Base-by-base conservation (phyloP, 345 rosid species). In the Pistacia atlantica region DNA sequence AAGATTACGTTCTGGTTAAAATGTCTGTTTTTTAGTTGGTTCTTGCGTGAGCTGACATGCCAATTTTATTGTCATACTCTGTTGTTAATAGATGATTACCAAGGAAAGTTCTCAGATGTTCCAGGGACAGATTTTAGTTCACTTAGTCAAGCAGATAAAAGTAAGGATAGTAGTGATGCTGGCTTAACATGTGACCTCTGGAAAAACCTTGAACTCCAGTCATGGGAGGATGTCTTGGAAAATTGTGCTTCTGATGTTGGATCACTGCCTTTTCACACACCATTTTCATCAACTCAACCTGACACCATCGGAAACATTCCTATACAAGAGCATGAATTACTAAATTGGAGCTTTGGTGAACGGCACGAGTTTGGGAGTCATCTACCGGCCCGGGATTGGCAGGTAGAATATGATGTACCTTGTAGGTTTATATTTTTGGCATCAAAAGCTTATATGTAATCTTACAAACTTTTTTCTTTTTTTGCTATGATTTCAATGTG, bases 141-240 rank as follows among this genome's bases (percentile, higher is more conserved):
- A 17, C 66, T 71, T 71, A 33, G 78, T 66, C 83, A 72, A 69
- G 71, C 81, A 51, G 87, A 80, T 75, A 86, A 83, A 75, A 51
- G 74, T 68, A 86, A 65, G 84, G 78, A 74, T 31, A 57, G 58
- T 63, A 79, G 72, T 70, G 84, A 73, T 67, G 76, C 85, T 83
- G 90, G 73, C 56, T 78, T 75, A 81, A 72, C 87, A 70, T 81
- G 80, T 86, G 89, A 86, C 79, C 48, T 87, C 76, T 86, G 54
- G 46, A 85, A 86, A 60, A 82, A 84, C 75, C 84, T 78, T 82
- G 93, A 86, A 65, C 81, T 87, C 55, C 82, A 87, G 55, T 82
- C 89, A 55, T 91, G 97, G 99, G 93, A 88, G 83, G 89, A 88
- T 73, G 81, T 81, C 68, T 65, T 88, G 59, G 87, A 83, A 76